phyloP scores from a whole-genome alignment of 1,139 yeast species.

The Suhomyces terraborum region DNA sequence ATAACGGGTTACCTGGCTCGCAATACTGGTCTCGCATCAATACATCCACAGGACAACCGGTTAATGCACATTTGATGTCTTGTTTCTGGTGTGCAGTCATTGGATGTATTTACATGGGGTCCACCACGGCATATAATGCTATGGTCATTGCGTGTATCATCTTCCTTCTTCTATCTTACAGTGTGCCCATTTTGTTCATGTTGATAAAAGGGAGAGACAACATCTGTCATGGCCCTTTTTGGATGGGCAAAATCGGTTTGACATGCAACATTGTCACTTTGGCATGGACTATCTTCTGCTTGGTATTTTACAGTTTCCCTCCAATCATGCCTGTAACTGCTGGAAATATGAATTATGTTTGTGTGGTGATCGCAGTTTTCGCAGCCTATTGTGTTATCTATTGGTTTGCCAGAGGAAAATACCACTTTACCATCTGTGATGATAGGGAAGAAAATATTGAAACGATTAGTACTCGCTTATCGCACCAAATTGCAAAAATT shows the following conservation, averaged over 20 bases:
- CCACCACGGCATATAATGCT: conserved; percentile 46
- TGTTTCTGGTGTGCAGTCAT: conserved; percentile 38
- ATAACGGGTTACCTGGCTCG: conserved; percentile 45
- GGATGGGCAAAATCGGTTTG: conserved; percentile 44
- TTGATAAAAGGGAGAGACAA: conserved; percentile 39
- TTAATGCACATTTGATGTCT: conserved; percentile 40
- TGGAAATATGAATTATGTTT: conserved; percentile 49
- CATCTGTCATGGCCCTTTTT: conserved; percentile 46
- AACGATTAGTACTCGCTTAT: conserved; percentile 31
- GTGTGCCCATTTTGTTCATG: conserved; percentile 36
- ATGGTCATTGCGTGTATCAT: conserved; percentile 42
- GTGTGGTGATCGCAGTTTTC: conserved; percentile 42
- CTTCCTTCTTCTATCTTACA: conserved; percentile 38
- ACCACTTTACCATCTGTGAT: conserved; percentile 29
- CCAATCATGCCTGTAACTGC: conserved; percentile 47
- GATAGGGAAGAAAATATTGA: conserved; percentile 28
- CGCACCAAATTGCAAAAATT: conserved; percentile 29
- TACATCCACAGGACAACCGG: conserved; percentile 35
- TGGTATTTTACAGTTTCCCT: conserved; percentile 48
- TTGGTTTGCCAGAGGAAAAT: conserved; percentile 43
- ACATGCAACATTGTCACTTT: conserved; percentile 28
- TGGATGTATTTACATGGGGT: conserved; percentile 46
- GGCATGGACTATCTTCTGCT: conserved; percentile 43
- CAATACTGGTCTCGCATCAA: conserved; percentile 36
- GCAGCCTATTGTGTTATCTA: conserved; percentile 34